A percentile compares a stretch with the other conserved stretches of the same genome.
Conservation (phyloP, 495 filamentous ascomycete genomes). For the Hypoxylon fuscum region DNA sequence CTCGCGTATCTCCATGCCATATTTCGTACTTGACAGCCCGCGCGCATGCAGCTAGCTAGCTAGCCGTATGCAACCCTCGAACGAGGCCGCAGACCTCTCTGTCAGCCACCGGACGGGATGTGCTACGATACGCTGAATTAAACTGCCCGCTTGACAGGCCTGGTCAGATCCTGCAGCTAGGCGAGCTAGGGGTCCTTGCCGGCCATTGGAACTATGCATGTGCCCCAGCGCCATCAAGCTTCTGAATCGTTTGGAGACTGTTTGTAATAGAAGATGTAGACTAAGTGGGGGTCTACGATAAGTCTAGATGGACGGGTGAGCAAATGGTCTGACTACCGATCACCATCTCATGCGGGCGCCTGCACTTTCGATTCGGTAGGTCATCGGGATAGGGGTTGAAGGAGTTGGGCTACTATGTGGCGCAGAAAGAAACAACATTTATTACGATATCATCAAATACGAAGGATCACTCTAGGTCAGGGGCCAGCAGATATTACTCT, state of each 20-base stretch:
- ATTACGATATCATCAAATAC: too few relatives aligned
- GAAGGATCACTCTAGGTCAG: too few relatives aligned
- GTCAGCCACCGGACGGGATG: conserved; percentile 26
- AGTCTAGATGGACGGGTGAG: neutral
- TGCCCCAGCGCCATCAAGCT: neutral
- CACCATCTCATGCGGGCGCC: conserved; percentile 20
- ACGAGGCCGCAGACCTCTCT: conserved; percentile 14
- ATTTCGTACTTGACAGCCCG: neutral
- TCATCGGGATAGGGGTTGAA: neutral
- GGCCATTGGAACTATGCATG: conserved; percentile 18
- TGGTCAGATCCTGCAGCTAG: conserved; percentile 13
- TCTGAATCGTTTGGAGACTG: conserved; percentile 3
- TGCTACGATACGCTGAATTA: conserved; percentile 6
- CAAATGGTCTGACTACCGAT: neutral
- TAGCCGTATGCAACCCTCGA: conserved; percentile 38
- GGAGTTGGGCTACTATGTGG: neutral
- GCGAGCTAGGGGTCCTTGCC: conserved; percentile 13
- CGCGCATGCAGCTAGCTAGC: conserved; percentile 18
- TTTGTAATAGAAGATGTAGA: too few relatives aligned
- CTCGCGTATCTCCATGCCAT: conserved; percentile 25
- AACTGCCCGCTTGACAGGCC: conserved; percentile 13
- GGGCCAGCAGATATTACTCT: too few relatives aligned
- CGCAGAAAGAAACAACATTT: too few relatives aligned
- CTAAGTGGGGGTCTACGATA: conserved; percentile 18
- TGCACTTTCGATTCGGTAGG: conserved; percentile 10